phyloP scores from a whole-genome alignment of 345 rosid species.

The Mangifera indica region DNA sequence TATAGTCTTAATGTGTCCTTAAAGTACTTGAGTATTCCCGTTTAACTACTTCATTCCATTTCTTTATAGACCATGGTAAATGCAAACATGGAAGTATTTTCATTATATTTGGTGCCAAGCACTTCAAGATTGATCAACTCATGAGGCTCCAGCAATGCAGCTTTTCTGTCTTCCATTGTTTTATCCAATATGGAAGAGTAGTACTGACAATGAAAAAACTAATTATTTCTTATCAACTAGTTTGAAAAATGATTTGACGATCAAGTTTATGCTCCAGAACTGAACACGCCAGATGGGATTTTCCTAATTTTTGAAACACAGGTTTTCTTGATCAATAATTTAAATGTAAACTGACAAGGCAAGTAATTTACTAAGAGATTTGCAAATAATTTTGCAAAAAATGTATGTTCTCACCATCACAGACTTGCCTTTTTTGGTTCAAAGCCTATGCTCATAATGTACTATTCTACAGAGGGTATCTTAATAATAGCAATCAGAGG shows the following conservation, averaged over 20 bases:
- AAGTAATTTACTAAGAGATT: background rate
- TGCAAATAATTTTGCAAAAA: background rate
- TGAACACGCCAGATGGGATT: background rate
- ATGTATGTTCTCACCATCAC: background rate
- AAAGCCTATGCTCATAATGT: background rate
- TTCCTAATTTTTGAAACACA: background rate
- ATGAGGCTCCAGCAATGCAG: background rate
- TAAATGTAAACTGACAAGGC: background rate
- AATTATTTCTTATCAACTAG: background rate
- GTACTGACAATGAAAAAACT: background rate
- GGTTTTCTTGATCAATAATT: conserved; percentile 2
- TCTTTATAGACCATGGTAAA: too few relatives aligned
- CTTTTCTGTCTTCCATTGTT: background rate
- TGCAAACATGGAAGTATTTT: background rate
- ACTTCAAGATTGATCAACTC: background rate
- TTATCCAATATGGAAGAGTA: background rate
- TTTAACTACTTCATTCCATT: too few relatives aligned
- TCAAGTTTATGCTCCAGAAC: background rate
- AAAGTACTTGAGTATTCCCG: too few relatives aligned
- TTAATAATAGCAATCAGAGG: background rate
- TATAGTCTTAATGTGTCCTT: too few relatives aligned
- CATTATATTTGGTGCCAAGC: background rate
- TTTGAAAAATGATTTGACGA: background rate
- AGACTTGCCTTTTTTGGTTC: background rate
- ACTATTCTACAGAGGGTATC: background rate